phyloP scores from a whole-genome alignment of 768 basidiomycete species.

The Rhodotorula diobovata region DNA sequence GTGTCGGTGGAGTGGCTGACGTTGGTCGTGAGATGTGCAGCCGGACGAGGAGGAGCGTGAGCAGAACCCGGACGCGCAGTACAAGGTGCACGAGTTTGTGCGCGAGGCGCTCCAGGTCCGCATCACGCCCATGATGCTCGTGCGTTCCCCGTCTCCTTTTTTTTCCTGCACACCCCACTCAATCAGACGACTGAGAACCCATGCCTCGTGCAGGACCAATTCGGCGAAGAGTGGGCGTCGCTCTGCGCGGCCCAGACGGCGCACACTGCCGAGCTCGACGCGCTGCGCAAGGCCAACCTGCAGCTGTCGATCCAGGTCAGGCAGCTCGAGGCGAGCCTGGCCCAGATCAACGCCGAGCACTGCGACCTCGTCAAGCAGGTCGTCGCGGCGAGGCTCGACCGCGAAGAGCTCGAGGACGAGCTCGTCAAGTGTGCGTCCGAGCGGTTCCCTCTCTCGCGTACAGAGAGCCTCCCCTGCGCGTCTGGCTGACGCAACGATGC shows the following conservation, averaged over 20 bases:
- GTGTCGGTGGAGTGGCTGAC: too few relatives aligned
- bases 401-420: constrained; percentile 89
- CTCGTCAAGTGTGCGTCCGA: constrained; percentile 89
- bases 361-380: constrained; percentile 61
- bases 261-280: constrained; percentile 77
- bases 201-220: constrained; percentile 23
- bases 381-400: constrained; percentile 77
- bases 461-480: neutral
- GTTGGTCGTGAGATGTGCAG: constrained; percentile 11
- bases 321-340: constrained; percentile 68
- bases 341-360: constrained; percentile 76
- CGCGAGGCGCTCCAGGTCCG: constrained; percentile 75
- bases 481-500: too few relatives aligned
- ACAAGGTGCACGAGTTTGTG: constrained; percentile 76
- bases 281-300: constrained; percentile 73
- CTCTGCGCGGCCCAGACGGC: constrained; percentile 55
- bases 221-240: constrained; percentile 35
- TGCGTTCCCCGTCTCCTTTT: constrained; percentile 6
- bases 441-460: constrained; percentile 53
- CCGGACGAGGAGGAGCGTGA: constrained; percentile 42
- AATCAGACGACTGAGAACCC: neutral
- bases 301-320: constrained; percentile 71
- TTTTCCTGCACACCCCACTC: neutral
- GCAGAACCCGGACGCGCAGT: constrained; percentile 49
- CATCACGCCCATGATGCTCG: constrained; percentile 95